Base-by-base conservation (phyloP, 1,284 basidiomycete species). In the Paramarasmius palmivorus region DNA sequence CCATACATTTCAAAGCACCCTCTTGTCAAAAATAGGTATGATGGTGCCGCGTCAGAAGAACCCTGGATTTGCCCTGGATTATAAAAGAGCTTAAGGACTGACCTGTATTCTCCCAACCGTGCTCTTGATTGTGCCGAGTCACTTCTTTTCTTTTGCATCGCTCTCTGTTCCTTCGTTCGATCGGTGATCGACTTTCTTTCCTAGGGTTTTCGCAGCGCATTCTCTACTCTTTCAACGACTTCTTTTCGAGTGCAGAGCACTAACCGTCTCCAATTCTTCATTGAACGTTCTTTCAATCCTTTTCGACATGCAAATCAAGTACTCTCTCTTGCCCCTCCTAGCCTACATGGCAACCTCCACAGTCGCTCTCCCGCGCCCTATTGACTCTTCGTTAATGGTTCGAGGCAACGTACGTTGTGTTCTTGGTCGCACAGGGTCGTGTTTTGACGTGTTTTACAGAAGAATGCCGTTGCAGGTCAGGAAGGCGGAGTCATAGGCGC, bases 301-400 rank as follows among this genome's bases (percentile, higher is more conserved):
- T n/a, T n/a, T 47, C 53, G 57, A 44, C n/a, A 65, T 65, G 62
- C 58, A 63, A 55, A 63, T 62, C 57, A 58, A 60, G 38, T 50
- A 59, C 54, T 49, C 62, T 42, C 48, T 59, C 37, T 49, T 63
- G 19, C 49, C 57, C 42, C 62, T 65, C 39, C 38, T 66, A 26
- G 63, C 59, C 29, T 57, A 49, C 39, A 52, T 65, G 42, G 61
- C 61, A 14, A 57, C 61, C 35, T 61, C 62, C 2, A 62, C 59
- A 4, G 14, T 63, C 37, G 66, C 65, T n/a, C 64, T 63, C 6
- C 67, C 67, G 39, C 54, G 53, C 36, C 59, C 57, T 22, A 52
- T 59, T 50, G 57, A 61, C 32, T 22, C 42, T 2, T 52, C 56
- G 8, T 49, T 65, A 44, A 58, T 62, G 61, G 63, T 63, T 22